Base-by-base conservation (phyloP, 441 rosid genomes). In the Isatis lusitanica region DNA sequence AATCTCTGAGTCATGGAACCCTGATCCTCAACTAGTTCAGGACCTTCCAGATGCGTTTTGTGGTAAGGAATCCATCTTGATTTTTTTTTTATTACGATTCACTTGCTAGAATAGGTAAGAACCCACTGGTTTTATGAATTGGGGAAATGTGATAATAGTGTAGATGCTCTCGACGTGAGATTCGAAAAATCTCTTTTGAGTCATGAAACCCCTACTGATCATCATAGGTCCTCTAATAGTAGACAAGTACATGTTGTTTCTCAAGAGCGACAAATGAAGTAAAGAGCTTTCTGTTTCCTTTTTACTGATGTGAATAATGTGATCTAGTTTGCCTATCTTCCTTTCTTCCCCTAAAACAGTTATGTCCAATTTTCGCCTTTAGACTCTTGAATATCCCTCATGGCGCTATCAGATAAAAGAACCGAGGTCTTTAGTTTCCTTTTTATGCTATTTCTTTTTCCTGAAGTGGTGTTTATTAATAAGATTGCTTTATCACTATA, bases 1-100 rank as follows among this genome's bases (percentile, higher is more conserved):
- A 79, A 86, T 94, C 51, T 89, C 92, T 1, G 87, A 88, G 74
- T 68, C 73, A 30, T 94, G 98, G 97, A 86, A 87, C 66, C 97
- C 97, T 43, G 92, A 84, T 68, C 75, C 97, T 39, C 94, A 82
- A 70, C 74, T 82, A 30, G 79, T 85, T 62, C 83, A 85, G 66
- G 94, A 86, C 28, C 95, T 92, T 71, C 98, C 97, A 5, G 92
- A 92, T 78, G 82, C 94, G 13, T 92, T 94, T 76, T 90, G 97
- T 42, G 93, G 98, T 92, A 84, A 75, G 88, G 48, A 28, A 68
- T 55, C n/a, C 31, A 7, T 58, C 40, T 74, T 55, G 15, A 36
- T 73, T 44, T 26, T 26, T 26, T 26, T 36, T 59, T 64, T 63
- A 3, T 56, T 39, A 61, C 13, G n/a, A n/a, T 36, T 53, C 38